Percentiles rank a stretch among this genome's conserved stretches.
Evolutionary conservation across 305 asterid species (phyloP).

Genomic region (Solanum hybrid): DNA sequence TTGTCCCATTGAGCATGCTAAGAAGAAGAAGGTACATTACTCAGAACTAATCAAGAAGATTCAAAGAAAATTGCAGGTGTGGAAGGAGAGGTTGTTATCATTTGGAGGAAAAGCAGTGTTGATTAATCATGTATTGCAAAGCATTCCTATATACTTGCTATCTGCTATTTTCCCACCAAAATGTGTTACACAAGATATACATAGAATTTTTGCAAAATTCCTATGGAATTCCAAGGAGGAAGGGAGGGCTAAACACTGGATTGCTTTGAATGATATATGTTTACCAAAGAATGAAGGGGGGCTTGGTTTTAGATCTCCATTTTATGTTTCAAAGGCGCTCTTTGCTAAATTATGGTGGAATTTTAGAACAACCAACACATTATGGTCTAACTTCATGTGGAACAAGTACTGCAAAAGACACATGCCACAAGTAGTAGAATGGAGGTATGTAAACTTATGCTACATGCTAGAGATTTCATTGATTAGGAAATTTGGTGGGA

Average conservation of each 20-base stretch:
- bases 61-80: not conserved
- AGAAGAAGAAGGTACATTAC: not conserved
- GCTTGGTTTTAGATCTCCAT: not conserved
- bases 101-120: not conserved
- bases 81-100: not conserved
- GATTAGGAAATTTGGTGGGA: not conserved
- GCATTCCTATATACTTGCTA: not conserved
- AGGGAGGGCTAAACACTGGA: not conserved
- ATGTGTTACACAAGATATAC: not conserved
- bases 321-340: not conserved
- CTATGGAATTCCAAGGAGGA: not conserved
- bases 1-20: not conserved
- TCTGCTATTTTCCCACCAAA: not conserved
- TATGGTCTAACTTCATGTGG: not conserved
- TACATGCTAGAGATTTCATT: not conserved
- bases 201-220: no score
- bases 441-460: not conserved
- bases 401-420: not conserved
- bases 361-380: not conserved
- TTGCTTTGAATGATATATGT: not conserved
- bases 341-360: not conserved
- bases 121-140: not conserved
- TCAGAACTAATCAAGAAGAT: not conserved
- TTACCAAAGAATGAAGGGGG: not conserved
- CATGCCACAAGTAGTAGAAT: not conserved